Base-by-base conservation (phyloP, 139 green algal species). In the Chlamydomonas incerta region DNA sequence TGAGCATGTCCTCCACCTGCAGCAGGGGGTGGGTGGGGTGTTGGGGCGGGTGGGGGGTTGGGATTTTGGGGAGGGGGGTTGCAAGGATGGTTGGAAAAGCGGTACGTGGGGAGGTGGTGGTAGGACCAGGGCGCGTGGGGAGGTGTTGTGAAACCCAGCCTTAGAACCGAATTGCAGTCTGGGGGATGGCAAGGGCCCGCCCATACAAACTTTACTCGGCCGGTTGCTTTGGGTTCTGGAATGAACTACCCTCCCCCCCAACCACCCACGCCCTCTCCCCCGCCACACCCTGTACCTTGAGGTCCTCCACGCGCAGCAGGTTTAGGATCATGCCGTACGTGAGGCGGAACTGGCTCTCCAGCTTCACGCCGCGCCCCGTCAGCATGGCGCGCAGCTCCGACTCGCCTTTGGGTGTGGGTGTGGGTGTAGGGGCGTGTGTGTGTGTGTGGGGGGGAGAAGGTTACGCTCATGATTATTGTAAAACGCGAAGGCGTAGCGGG, bases 241-340 rank as follows among this genome's bases (percentile, higher is more conserved):
- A 31, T 14, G 26, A 68, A 68, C 26, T 23, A 33, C 10, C 62
- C 62, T 5, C 23, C 62, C 62, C 21, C 21, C 62, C 62, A 4
- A 13, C 1, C 21, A 23, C 67, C 2, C 67, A 72, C 17, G 3
- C 46, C 67, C 9, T 8, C 26, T 21, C 46, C 72, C n/a, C 52
- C 73, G n/a, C n/a, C n/a, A n/a, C 35, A 28, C 10, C 58, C 20
- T 87, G 8, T 79, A 96, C 95, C 89, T 96, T 98, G 35, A 99
- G 93, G 87, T 98, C 97, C 86, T 99, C 96, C 47, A 98, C 95
- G 0, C 97, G 76, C 87, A 99, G 92, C 87, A 99, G 93, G 92
- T 97, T 98, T 46, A 99, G 91, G 76, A 99, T 99, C 97, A 99
- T 99, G 87, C 89, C 94, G 94, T 98, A 99, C 34, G 96, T 98